These are phyloP conservation scores for Aspergillus nidulans DNA, from an alignment of 495 filamentous ascomycete species.

Conservation along the genomic window DNA sequence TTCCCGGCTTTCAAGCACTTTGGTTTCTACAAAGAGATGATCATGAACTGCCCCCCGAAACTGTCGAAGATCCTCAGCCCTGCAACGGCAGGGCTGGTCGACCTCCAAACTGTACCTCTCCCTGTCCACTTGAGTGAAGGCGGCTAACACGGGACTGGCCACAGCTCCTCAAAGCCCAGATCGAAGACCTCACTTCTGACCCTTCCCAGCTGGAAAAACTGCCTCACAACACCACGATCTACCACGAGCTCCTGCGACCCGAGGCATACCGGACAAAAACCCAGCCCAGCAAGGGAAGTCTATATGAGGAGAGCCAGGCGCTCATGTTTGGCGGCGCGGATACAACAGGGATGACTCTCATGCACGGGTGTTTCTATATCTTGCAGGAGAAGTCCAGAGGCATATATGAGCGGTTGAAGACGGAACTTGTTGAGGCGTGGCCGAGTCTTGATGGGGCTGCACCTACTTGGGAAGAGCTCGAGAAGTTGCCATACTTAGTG, in stretches of 20 bases:
- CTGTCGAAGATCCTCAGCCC: constrained; percentile 6
- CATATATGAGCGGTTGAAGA: background rate
- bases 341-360: constrained; percentile 3
- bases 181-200: background rate
- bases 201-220: background rate
- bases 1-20: constrained; percentile 9
- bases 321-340: constrained; percentile 7
- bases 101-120: background rate
- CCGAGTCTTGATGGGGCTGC: background rate
- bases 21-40: constrained; percentile 4
- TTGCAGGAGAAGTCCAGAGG: background rate
- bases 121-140: background rate
- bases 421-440: background rate
- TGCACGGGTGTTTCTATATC: constrained; percentile 8
- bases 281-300: constrained; percentile 1
- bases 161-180: constrained; percentile 8
- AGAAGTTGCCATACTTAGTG: constrained; percentile 8
- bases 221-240: constrained; percentile 6
- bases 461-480: background rate
- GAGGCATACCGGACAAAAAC: constrained; percentile 2
- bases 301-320: constrained; percentile 8
- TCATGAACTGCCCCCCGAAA: constrained; percentile 7
- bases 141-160: background rate
- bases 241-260: constrained; percentile 8
- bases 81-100: constrained; percentile 5